A percentile compares a stretch with the other conserved stretches of the same genome.
phyloP scores from a whole-genome alignment of 345 rosid genomes.

The Salix viminalis region DNA sequence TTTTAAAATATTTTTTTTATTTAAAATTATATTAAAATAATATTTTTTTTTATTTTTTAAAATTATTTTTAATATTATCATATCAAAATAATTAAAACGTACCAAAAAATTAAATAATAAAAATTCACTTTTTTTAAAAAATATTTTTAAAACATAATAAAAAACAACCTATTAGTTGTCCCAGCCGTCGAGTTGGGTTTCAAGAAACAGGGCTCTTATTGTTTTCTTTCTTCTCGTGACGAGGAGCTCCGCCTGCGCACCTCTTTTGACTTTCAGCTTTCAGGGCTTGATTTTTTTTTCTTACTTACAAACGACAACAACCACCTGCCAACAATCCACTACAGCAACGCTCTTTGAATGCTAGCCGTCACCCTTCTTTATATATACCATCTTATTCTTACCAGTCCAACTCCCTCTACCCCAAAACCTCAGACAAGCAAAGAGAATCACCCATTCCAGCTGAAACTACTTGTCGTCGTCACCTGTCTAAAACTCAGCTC shows the following conservation, averaged over 20 bases:
- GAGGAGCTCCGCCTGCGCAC: neutral
- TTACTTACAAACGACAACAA: neutral
- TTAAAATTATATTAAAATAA: too few species aligned
- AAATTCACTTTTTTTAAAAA: too few species aligned
- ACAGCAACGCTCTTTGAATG: constrained; percentile 16
- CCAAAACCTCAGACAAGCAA: neutral
- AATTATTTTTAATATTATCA: too few species aligned
- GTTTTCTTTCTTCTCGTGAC: neutral
- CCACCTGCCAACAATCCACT: constrained; percentile 15
- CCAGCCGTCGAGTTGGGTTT: neutral
- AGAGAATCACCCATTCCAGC: neutral
- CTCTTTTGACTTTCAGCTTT: neutral
- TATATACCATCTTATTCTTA: too few species aligned
- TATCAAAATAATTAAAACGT: too few species aligned
- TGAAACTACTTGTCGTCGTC: too few species aligned
- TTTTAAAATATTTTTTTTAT: too few species aligned
- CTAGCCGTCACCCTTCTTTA: neutral
- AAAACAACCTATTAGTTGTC: neutral
- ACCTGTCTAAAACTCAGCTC: too few species aligned
- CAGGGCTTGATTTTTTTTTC: neutral
- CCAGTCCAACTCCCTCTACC: neutral
- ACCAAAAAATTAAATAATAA: too few species aligned
- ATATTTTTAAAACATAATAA: too few species aligned
- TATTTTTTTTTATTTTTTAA: too few species aligned
- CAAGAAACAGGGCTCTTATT: too few species aligned